Evolutionary conservation across 202 grass and related monocot species (phyloP).

Genomic region (Bolboschoenoplectus hybrid): DNA sequence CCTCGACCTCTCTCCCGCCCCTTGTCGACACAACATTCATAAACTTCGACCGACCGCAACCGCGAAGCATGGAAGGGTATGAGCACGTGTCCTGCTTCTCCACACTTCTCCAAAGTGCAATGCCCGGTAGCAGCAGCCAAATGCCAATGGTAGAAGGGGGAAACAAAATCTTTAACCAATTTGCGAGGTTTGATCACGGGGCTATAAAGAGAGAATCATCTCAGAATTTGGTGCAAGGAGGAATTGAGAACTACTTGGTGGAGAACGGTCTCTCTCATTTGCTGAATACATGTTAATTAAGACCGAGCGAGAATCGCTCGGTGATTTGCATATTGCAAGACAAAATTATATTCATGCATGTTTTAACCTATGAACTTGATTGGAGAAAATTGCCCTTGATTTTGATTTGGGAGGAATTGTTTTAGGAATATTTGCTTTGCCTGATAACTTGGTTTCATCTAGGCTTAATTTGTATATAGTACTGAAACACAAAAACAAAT

Average conservation of each 20-base stretch:
- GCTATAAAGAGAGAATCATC: conserved; percentile 65
- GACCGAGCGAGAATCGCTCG: background rate
- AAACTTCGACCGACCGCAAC: conserved; percentile 55
- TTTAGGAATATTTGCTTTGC: conserved; percentile 5
- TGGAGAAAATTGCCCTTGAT: conserved; percentile 28
- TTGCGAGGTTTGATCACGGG: conserved; percentile 53
- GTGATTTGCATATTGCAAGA: conserved; percentile 32
- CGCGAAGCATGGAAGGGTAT: conserved; percentile 59
- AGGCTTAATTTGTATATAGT: conserved; percentile 38
- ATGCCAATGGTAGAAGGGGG: conserved; percentile 45
- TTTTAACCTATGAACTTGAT: conserved; percentile 4
- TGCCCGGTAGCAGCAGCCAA: conserved; percentile 45
- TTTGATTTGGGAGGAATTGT: conserved; percentile 19
- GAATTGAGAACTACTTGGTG: conserved; percentile 63
- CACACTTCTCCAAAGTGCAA: conserved; percentile 50
- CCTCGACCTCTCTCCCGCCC: conserved; percentile 62
- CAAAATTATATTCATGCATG: background rate
- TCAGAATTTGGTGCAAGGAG: conserved; percentile 54
- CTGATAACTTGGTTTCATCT: conserved; percentile 31
- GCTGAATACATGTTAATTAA: conserved; percentile 61
- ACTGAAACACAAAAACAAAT: conserved; percentile 3
- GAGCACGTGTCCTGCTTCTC: conserved; percentile 99
- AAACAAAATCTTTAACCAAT: conserved; percentile 58
- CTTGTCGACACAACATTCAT: conserved; percentile 63
- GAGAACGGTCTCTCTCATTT: conserved; percentile 75